Evolutionary conservation across 2,329 filamentous ascomycete species (phyloP).

Genomic region (Thielaviopsis euricoi): DNA sequence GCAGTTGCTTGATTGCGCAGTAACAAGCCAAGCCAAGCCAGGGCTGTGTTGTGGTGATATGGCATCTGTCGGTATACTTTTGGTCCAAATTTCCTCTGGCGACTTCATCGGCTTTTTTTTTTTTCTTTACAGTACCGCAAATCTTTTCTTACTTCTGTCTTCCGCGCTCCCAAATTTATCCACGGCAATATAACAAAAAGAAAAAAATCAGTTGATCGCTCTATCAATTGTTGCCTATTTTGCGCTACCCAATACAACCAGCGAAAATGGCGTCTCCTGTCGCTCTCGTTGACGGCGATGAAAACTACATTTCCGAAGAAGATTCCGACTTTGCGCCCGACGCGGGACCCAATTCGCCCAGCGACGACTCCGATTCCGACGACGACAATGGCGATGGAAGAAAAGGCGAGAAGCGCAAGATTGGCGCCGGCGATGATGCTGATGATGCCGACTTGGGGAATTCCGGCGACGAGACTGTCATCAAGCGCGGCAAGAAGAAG

Average conservation of each 20-base stretch:
- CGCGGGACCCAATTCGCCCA: constrained; percentile 21
- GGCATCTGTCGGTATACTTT: constrained; percentile 2
- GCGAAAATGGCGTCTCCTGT: neutral
- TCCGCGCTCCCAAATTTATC: neutral
- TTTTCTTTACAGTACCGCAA: neutral
- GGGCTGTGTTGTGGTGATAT: neutral
- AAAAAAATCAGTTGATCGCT: neutral
- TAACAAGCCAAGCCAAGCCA: neutral
- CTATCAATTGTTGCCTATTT: neutral
- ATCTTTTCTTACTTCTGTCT: neutral
- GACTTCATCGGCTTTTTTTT: neutral
- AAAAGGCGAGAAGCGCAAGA: constrained; percentile 12
- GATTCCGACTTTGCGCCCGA: constrained; percentile 59
- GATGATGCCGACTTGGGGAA: constrained; percentile 41
- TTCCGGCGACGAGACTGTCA: constrained; percentile 57
- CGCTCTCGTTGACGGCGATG: neutral
- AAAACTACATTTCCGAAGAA: constrained; percentile 48
- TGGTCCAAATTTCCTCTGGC: neutral
- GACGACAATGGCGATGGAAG: constrained; percentile 17
- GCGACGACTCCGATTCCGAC: constrained; percentile 32
- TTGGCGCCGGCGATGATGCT: constrained; percentile 5
- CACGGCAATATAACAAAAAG: neutral
- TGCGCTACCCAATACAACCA: neutral
- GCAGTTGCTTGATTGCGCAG: neutral
- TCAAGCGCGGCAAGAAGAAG: constrained; percentile 42